Conservation (phyloP, 1,284 basidiomycete genomes). For the Ganoderma resinaceum region DNA sequence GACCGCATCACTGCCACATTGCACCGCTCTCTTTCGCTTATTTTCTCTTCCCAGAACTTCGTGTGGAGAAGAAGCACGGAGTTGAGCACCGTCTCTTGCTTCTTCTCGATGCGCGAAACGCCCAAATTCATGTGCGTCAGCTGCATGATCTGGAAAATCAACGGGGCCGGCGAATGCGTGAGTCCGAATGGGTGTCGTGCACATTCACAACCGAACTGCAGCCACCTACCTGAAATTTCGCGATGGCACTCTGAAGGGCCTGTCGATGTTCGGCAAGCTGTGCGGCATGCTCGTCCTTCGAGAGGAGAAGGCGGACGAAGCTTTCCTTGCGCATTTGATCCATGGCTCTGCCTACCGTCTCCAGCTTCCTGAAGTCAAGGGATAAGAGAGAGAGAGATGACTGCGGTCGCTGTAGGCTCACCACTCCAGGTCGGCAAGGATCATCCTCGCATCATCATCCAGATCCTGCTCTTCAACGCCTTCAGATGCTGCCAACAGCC, state of each 20-base stretch:
- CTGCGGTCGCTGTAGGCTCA: neutral
- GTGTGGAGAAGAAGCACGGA: neutral
- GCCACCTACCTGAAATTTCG: neutral
- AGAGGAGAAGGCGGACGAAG: neutral
- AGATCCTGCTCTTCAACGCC: neutral
- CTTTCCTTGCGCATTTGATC: neutral
- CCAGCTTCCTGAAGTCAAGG: neutral
- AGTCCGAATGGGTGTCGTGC: neutral
- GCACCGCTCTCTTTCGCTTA: too few species aligned
- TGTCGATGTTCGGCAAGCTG: neutral
- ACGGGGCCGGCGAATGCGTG: too few species aligned
- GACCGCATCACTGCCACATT: neutral
- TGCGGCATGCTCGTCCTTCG: neutral
- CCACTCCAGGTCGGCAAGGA: neutral
- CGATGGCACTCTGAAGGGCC: neutral
- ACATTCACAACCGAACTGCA: neutral
- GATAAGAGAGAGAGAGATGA: too few species aligned
- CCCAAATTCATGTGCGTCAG: neutral
- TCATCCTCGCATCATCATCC: neutral
- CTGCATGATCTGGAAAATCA: neutral
- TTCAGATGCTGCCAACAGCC: neutral
- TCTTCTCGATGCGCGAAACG: neutral
- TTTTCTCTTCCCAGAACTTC: too few species aligned
- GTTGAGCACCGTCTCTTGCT: neutral
- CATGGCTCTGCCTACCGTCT: neutral